Percentiles rank a stretch among this genome's conserved stretches.
phyloP scores from a whole-genome alignment of 23 red algal genomes.

The Gracilaria caudata region DNA sequence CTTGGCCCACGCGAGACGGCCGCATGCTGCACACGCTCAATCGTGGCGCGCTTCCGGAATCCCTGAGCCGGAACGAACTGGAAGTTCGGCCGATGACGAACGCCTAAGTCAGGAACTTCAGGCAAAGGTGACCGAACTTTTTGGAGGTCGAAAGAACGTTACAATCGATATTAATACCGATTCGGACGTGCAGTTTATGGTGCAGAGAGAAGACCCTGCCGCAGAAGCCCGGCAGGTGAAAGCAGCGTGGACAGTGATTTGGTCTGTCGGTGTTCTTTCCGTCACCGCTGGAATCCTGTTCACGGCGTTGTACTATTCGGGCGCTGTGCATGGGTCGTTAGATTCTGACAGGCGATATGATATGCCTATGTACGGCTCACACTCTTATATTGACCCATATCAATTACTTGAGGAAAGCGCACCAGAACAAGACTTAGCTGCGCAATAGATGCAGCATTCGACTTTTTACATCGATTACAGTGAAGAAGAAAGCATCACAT shows the following conservation, averaged over 20 bases:
- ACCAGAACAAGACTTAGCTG: slow-evolving; percentile 13
- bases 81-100: slow-evolving; percentile 51
- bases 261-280: slow-evolving; percentile 46
- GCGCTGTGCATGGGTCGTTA: slow-evolving; percentile 46
- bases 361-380: slow-evolving; percentile 54
- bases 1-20: background rate
- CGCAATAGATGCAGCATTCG: slow-evolving; percentile 3
- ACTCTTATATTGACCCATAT: slow-evolving; percentile 57
- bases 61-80: slow-evolving; percentile 3
- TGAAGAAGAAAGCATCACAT: background rate
- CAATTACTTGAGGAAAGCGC: slow-evolving; percentile 33
- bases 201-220: slow-evolving; percentile 2
- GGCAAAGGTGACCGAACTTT: slow-evolving; percentile 58
- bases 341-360: slow-evolving; percentile 44
- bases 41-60: slow-evolving; percentile 45
- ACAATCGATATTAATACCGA: slow-evolving; percentile 53
- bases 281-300: slow-evolving; percentile 31
- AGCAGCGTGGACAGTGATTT: slow-evolving; percentile 36
- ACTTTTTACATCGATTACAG: background rate
- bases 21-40: background rate
- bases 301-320: slow-evolving; percentile 38
- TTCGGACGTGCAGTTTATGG: slow-evolving; percentile 54
- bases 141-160: slow-evolving; percentile 52
- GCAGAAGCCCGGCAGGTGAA: background rate
- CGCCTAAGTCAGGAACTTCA: slow-evolving; percentile 32